Evolutionary conservation across 305 asterid species (phyloP).

Genomic region (Fraxinus dipetala): DNA sequence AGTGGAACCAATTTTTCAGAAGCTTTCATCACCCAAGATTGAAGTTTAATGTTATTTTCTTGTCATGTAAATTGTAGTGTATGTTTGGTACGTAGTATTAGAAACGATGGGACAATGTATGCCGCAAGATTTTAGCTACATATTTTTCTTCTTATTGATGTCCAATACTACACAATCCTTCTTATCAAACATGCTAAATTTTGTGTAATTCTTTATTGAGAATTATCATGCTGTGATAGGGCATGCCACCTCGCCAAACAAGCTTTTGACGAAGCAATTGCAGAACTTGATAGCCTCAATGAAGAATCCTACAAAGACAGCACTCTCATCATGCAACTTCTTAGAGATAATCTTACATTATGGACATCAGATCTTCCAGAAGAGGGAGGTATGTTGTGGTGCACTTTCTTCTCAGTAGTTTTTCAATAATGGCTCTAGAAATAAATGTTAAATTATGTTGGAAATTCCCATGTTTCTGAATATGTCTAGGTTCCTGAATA

Average conservation of each 20-base stretch:
- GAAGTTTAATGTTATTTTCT: not conserved
- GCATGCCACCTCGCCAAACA: slow-evolving; percentile 88
- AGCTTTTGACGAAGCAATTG: slow-evolving; percentile 85
- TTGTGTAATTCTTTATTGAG: not conserved
- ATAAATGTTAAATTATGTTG: not conserved
- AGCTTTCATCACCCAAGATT: not conserved
- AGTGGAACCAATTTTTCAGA: not conserved
- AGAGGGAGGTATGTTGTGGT: slow-evolving; percentile 54
- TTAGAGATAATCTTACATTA: slow-evolving; percentile 75
- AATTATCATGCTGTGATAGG: slow-evolving; percentile 32
- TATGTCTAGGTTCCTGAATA: not conserved
- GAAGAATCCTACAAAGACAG: slow-evolving; percentile 83
- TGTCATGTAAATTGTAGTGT: not conserved
- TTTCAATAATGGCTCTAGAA: not conserved
- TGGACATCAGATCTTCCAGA: slow-evolving; percentile 85
- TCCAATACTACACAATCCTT: not conserved
- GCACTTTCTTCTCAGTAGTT: not conserved
- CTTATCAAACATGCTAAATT: not conserved
- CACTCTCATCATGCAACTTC: slow-evolving; percentile 89
- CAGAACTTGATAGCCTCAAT: slow-evolving; percentile 73
- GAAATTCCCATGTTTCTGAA: not conserved
- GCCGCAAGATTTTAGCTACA: not conserved
- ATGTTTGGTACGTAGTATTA: not conserved
- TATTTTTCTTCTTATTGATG: not conserved
- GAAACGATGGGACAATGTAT: not conserved